A percentile compares a stretch with the other conserved stretches of the same genome.
Conservation (phyloP, 192 early-diverging fungal species). For the Linnemannia exigua region DNA sequence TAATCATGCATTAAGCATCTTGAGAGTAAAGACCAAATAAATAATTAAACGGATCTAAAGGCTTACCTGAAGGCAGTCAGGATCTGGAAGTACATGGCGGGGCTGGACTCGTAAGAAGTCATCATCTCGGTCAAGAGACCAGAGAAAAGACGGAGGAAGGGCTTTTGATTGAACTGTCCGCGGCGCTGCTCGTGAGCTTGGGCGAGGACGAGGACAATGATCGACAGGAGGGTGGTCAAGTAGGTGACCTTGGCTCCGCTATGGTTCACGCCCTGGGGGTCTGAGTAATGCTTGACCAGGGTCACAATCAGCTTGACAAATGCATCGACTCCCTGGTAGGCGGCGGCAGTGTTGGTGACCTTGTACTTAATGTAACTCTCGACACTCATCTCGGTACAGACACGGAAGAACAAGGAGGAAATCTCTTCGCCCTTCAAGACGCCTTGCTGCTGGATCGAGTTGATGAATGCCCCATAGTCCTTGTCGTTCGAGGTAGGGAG, state of each 20-base stretch:
- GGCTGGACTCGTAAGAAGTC: slow-evolving; percentile 72
- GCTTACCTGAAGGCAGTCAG: slow-evolving; percentile 76
- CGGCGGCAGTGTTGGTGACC: slow-evolving; percentile 58
- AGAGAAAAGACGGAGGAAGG: slow-evolving; percentile 92
- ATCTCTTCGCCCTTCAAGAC: slow-evolving; percentile 83
- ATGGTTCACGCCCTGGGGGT: slow-evolving; percentile 67
- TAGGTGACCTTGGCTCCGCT: slow-evolving; percentile 73
- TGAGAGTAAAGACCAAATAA: neutral
- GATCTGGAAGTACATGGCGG: slow-evolving; percentile 80
- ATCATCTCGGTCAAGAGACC: slow-evolving; percentile 85
- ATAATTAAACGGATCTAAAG: neutral
- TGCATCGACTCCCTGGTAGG: slow-evolving; percentile 93
- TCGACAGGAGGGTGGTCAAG: slow-evolving; percentile 86
- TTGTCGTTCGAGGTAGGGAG: slow-evolving; percentile 82
- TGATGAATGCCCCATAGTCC: slow-evolving; percentile 72
- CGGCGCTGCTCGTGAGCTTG: slow-evolving; percentile 87
- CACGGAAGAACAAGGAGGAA: slow-evolving; percentile 91
- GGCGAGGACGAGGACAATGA: slow-evolving; percentile 87
- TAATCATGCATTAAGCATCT: neutral
- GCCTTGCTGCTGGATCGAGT: slow-evolving; percentile 81
- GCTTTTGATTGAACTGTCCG: slow-evolving; percentile 88
- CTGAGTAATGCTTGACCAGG: slow-evolving; percentile 81
- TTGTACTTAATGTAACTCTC: slow-evolving; percentile 80
- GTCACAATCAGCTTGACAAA: slow-evolving; percentile 91
- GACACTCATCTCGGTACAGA: slow-evolving; percentile 88